Evolutionary conservation across 2,329 filamentous ascomycete genomes (phyloP), one percentile per base, ranked within the genome.

Genomic region (Talaromyces albobiverticillius): DNA sequence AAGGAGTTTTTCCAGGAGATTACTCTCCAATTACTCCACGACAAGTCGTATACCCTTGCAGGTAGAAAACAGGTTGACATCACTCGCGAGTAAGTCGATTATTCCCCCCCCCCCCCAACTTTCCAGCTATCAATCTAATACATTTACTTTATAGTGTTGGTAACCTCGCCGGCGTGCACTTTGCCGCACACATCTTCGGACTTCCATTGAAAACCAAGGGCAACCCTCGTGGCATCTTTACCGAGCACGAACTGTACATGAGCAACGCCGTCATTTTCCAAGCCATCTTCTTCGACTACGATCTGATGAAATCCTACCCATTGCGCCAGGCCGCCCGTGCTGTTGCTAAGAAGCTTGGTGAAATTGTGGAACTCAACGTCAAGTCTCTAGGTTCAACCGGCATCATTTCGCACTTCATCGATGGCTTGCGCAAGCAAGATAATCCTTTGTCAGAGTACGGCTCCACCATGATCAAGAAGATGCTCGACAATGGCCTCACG

Each of bases 41-140:
- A 84, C 25, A 88, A 89, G 67, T 82, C 82, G 41, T 88, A 83
- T 68, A 80, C 78, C 54, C 78, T 92, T 25, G 80, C 76, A 3
- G 80, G 80, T 8, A 77, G 79, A 53, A 81, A 81, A 50, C 85
- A 89, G 65, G 80, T 90, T 38, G 89, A 94, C 61, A 77, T 92
- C 78, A 80, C 82, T 31, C 76, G 81, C 54, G 81, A 83, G 66
- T 73, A 69, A 66, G 72, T n/a, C n/a, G n/a, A n/a, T n/a, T n/a
- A n/a, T 63, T 29, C 26, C n/a, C 14, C 14, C 34, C 34, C n/a
- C n/a, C n/a, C n/a, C n/a, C n/a, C n/a, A n/a, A n/a, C n/a, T n/a
- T n/a, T n/a, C n/a, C n/a, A n/a, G n/a, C 26, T 16, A 11, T 42
- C 46, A 4, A 26, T 26, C 20, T 47, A 18, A 47, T 29, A 2